Evolutionary conservation across 2,329 filamentous ascomycete species (phyloP), one percentile per base, ranked within the genome.

Genomic region (Fusarium sp.): DNA sequence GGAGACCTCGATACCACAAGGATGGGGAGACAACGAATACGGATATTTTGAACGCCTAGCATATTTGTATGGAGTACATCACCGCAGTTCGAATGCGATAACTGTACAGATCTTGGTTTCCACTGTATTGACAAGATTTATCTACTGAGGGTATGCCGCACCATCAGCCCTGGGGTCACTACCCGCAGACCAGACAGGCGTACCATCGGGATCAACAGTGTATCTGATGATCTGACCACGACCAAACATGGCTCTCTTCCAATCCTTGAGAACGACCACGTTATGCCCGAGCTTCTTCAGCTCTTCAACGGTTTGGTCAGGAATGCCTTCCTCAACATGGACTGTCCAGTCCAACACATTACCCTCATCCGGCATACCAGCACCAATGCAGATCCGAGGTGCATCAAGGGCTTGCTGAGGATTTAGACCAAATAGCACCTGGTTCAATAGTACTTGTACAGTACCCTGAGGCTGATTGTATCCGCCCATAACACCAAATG

Each of bases 401-500:
- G 95, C 91, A 75, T 99, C 96, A 0, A 98, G 85, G 4, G 95
- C 94, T 60, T 93, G 89, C 79, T 99, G 96, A 1, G 94, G 94
- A 65, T 90, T 91, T 52, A 93, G 83, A 3, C 89, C 88, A 71
- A 94, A 97, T 0, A 94, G 88, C 1, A 97, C 80, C 86, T 97
- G 94, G 69, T 96, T 97, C 3, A 98, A 83, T 11, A 99, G 81
- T 1, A 97, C 94, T 78, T 98, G 96, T 0, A 98, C 90, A 62
- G 98, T 96, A 21, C 95, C 96, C 79, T 98, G 96, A 0, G 96
- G 96, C 80, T 99, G 96, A 92, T 98, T 98, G 80, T 96, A 98
- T 4, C 94, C 95, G 51, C 96, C 96, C 96, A 98, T 98, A 62
- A 98, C 95, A 52, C 96, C 96, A 73, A 95, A 97, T 0, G 97